These are phyloP conservation scores for Vachellia collinsii DNA, from an alignment of 306 rosid genomes.

Conservation along the genomic window DNA sequence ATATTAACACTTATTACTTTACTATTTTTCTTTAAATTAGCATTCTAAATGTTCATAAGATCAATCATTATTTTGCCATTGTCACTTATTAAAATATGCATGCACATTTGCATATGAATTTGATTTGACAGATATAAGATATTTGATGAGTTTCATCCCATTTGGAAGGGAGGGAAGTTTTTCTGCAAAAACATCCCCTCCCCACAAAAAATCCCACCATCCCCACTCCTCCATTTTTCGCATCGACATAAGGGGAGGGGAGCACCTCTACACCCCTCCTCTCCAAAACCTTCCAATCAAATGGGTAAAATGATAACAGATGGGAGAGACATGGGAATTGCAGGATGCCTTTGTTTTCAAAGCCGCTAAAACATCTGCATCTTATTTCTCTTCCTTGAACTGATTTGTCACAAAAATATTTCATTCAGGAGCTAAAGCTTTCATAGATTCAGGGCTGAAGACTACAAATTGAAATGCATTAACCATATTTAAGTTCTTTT, in stretches of 20 bases:
- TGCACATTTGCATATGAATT: no score
- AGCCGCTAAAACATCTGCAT: conserved; percentile 2
- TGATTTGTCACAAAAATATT: neutral
- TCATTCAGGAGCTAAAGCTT: conserved; percentile 26
- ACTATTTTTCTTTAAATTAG: no score
- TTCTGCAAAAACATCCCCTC: no score
- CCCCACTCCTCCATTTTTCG: neutral
- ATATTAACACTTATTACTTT: no score
- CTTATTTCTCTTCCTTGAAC: conserved; percentile 23
- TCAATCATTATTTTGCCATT: no score
- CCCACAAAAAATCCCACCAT: no score
- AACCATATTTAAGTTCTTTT: conserved; percentile 28
- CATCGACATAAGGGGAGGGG: no score
- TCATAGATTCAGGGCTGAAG: conserved; percentile 25
- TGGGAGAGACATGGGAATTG: neutral
- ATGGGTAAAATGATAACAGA: neutral
- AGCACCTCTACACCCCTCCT: neutral
- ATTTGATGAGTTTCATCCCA: no score
- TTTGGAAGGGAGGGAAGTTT: no score
- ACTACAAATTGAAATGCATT: conserved; percentile 20
- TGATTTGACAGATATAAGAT: no score
- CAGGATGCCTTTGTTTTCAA: neutral
- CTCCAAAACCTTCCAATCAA: neutral
- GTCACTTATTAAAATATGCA: no score
- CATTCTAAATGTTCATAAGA: no score